Evolutionary conservation across 176 grass and related monocot species (phyloP).

Genomic region (Rhynchospora tenuis): DNA sequence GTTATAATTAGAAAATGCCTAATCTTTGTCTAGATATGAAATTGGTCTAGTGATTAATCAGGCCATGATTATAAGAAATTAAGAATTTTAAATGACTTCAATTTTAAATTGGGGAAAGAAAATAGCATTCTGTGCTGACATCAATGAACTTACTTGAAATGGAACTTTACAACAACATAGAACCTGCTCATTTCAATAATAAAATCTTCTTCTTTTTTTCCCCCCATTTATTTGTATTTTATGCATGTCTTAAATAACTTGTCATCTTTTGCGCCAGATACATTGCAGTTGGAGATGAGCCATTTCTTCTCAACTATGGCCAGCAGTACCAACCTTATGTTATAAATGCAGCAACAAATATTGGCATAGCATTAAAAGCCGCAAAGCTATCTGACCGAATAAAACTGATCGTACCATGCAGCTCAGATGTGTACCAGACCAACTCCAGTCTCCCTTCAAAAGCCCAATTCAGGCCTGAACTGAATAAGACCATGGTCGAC

Average conservation of each 20-base stretch:
- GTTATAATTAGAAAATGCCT: background rate
- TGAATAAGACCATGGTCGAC: constrained; percentile 79
- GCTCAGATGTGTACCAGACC: constrained; percentile 60
- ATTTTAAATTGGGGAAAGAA: background rate
- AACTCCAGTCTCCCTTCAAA: constrained; percentile 56
- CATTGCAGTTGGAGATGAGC: constrained; percentile 77
- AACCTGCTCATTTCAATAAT: background rate
- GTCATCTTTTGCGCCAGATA: constrained; percentile 34
- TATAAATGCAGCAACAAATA: constrained; percentile 60
- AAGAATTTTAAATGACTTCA: background rate
- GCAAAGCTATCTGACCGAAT: constrained; percentile 67
- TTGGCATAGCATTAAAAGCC: constrained; percentile 55
- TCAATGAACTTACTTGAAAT: background rate
- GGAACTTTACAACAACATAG: background rate
- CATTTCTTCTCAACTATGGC: constrained; percentile 63
- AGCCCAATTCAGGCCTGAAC: constrained; percentile 69
- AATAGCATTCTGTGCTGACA: background rate
- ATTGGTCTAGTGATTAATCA: background rate
- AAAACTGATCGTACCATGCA: constrained; percentile 75
- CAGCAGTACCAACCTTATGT: constrained; percentile 58
- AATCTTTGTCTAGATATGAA: constrained; percentile 18
- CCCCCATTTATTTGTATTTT: background rate
- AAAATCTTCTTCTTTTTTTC: background rate
- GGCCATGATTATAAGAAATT: background rate
- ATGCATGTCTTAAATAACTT: background rate